These are phyloP conservation scores for Vitis riparia DNA, from an alignment of 164 flowering plant genomes.

Conservation along the genomic window DNA sequence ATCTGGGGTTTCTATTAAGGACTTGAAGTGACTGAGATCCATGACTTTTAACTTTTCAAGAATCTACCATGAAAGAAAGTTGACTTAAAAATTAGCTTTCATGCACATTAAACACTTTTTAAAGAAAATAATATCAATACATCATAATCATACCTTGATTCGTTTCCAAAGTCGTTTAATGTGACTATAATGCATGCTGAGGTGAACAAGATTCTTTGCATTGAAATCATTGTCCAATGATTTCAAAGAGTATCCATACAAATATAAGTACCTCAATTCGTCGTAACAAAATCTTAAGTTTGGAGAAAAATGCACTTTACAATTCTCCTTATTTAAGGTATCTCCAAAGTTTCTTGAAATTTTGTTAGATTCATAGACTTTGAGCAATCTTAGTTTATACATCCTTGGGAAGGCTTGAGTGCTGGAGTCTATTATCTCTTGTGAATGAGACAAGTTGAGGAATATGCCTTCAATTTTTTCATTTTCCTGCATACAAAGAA, in stretches of 20 bases:
- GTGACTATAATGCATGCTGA: constrained; percentile 15
- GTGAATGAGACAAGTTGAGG: too few relatives aligned
- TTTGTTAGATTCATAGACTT: neutral
- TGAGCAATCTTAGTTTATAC: constrained; percentile 1
- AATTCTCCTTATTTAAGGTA: neutral
- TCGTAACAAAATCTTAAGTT: neutral
- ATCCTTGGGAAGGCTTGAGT: constrained; percentile 1
- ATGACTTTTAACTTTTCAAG: too few relatives aligned
- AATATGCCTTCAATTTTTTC: neutral
- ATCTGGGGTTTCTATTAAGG: too few relatives aligned
- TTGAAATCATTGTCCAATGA: constrained; percentile 1
- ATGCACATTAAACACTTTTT: too few relatives aligned
- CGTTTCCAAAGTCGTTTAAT: too few relatives aligned
- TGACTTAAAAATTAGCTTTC: too few relatives aligned
- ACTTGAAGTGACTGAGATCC: too few relatives aligned
- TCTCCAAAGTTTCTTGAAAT: too few relatives aligned
- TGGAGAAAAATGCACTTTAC: neutral
- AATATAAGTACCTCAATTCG: constrained; percentile 3
- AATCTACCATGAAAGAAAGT: too few relatives aligned
- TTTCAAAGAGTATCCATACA: neutral
- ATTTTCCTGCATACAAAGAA: neutral
- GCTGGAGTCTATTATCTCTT: neutral
- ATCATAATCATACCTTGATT: too few relatives aligned
- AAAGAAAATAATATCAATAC: too few relatives aligned
- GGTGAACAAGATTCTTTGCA: constrained; percentile 6